Base-by-base conservation (phyloP, 371 early-diverging fungal genomes). In the Circinella umbellata region DNA sequence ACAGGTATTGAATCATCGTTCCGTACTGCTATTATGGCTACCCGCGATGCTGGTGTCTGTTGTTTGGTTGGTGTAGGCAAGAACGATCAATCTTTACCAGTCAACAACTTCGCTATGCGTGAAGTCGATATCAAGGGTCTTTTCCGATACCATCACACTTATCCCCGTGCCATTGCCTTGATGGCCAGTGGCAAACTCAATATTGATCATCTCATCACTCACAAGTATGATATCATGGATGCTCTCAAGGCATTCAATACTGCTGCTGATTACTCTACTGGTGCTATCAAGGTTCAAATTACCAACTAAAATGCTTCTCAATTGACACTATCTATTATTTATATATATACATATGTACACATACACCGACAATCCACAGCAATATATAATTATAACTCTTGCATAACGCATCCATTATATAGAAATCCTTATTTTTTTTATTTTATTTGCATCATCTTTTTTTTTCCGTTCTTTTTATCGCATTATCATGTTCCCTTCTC, bases 41-140 rank as follows among this genome's bases (percentile, higher is more conserved):
- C 70, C 5, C 65, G 70, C 48, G 70, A 79, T 37, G 79, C 80
- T 68, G 79, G 79, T 47, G 79, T 77, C 62, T 74, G 80, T 74
- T 57, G 78, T 73, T 66, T 74, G 73, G 83, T 82, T 9, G 83
- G 83, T 64, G 79, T 82, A 0, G 83, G 83, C 47, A 80, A 82
- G 73, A 82, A 80, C 18, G 80, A 82, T 27, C 80, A 80, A 60
- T 69, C 73, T 2, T 68, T 82, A 17, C 83, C 83, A 15, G 83
- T 82, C 53, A 80, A 82, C 67, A 80, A 79, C 67, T 80, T 82
- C 77, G 83, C 83, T 18, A 82, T 79, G 80, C 77, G 80, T 42
- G 83, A 82, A 70, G 83, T 82, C 11, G 80, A 82, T 38, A 80
- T 82, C 63, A 65, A 74, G 46, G 83, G 83, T 49, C 67, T 80